These are phyloP conservation scores for Zancudomyces culisetae DNA, from an alignment of 371 early-diverging fungal species.

Conservation along the genomic window DNA sequence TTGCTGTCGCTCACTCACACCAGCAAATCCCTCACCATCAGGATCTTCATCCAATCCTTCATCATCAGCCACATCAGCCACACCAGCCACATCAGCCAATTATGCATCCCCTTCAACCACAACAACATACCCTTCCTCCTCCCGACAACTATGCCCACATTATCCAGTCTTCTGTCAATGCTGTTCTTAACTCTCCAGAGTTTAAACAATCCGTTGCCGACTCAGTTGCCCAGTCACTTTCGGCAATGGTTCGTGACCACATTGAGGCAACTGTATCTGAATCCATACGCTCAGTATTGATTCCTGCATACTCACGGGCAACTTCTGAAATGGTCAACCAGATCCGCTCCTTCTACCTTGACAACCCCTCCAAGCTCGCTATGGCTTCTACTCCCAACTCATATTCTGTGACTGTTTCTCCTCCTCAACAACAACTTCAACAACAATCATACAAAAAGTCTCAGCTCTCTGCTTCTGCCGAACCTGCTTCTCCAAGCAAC, in stretches of 20 bases:
- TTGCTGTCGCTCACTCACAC: too few species aligned
- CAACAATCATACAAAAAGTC: not conserved
- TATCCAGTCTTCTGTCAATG: not conserved
- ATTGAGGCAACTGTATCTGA: not conserved
- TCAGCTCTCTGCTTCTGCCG: not conserved
- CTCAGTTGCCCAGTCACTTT: not conserved
- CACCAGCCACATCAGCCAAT: too few species aligned
- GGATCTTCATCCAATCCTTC: too few species aligned
- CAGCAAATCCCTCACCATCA: too few species aligned
- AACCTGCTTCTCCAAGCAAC: too few species aligned
- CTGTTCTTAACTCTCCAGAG: not conserved
- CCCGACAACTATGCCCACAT: too few species aligned
- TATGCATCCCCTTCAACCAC: not conserved
- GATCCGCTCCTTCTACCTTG: too few species aligned
- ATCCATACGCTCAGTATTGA: not conserved
- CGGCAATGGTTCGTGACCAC: not conserved
- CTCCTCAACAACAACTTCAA: not conserved
- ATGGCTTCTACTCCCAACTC: too few species aligned
- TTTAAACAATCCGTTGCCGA: not conserved
- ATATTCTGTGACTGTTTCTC: not conserved
- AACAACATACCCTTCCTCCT: too few species aligned
- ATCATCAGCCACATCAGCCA: too few species aligned
- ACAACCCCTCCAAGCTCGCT: too few species aligned
- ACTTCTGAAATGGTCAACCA: not conserved
- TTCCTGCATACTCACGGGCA: not conserved